These are phyloP conservation scores for Pyricularia grisea DNA, from an alignment of 2,329 filamentous ascomycete species.

Conservation along the genomic window DNA sequence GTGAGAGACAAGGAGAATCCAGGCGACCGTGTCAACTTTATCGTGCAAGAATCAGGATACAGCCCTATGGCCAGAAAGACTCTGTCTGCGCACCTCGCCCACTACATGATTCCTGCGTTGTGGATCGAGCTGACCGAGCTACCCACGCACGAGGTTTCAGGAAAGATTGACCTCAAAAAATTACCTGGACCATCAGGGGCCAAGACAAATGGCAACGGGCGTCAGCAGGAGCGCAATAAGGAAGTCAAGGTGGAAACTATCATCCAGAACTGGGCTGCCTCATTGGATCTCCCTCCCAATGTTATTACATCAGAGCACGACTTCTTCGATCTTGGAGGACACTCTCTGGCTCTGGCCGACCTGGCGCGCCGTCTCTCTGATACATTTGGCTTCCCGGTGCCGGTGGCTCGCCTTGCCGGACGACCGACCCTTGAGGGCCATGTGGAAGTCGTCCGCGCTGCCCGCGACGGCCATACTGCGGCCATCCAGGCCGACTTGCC, in stretches of 20 bases:
- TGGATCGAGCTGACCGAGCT: not conserved
- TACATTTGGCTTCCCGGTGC: conserved; percentile 64
- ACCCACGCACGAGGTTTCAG: not conserved
- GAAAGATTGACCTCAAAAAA: not conserved
- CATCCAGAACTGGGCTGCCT: conserved; percentile 61
- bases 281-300: conserved; percentile 53
- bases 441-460: conserved; percentile 58
- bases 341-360: conserved; percentile 69
- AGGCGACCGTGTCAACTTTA: conserved; percentile 47
- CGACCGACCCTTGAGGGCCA: conserved; percentile 65
- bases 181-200: conserved; percentile 28
- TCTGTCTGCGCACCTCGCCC: conserved; percentile 31
- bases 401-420: conserved; percentile 61
- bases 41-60: conserved; percentile 62
- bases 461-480: conserved; percentile 63
- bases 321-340: conserved; percentile 75
- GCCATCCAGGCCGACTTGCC: conserved; percentile 69
- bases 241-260: conserved; percentile 59
- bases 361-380: conserved; percentile 61
- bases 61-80: conserved; percentile 59
- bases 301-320: conserved; percentile 61
- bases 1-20: conserved; percentile 55
- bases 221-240: conserved; percentile 39
- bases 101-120: not conserved
- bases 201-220: conserved; percentile 23